These are phyloP conservation scores for Aphanomyces stellatus DNA, from an alignment of 352 stramenopile species.

Conservation along the genomic window DNA sequence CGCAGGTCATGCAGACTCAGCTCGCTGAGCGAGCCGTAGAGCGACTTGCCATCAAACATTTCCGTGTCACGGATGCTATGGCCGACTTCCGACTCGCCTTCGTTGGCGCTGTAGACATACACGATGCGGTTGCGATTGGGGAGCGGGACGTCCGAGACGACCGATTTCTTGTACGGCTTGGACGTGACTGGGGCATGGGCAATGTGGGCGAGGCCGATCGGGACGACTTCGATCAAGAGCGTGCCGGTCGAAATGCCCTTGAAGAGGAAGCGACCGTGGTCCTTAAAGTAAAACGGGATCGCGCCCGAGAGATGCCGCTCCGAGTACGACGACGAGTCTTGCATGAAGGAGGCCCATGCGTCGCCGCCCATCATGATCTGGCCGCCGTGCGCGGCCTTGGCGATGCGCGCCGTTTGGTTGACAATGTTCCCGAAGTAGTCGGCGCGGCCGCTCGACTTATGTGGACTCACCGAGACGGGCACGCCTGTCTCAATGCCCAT, in stretches of 20 bases:
- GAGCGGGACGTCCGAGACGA: slow-evolving; percentile 26
- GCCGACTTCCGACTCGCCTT: slow-evolving; percentile 44
- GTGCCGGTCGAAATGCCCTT: slow-evolving; percentile 82
- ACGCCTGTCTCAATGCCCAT: slow-evolving; percentile 81
- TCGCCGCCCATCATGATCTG: slow-evolving; percentile 78
- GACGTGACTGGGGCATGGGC: slow-evolving; percentile 27
- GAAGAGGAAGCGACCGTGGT: slow-evolving; percentile 75
- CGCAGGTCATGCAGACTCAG: slow-evolving; percentile 9
- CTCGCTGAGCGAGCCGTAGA: slow-evolving; percentile 15
- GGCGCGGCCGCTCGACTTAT: slow-evolving; percentile 80
- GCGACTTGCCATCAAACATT: slow-evolving; percentile 24
- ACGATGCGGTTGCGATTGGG: slow-evolving; percentile 64
- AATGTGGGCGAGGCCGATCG: slow-evolving; percentile 44
- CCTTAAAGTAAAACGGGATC: slow-evolving; percentile 77
- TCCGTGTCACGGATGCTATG: slow-evolving; percentile 82
- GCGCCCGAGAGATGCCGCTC: slow-evolving; percentile 37
- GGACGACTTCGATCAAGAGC: slow-evolving; percentile 68
- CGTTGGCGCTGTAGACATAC: slow-evolving; percentile 38
- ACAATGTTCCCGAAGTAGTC: slow-evolving; percentile 88
- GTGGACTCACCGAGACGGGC: slow-evolving; percentile 73
- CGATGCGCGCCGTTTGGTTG: slow-evolving; percentile 81
- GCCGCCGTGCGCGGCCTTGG: slow-evolving; percentile 67
- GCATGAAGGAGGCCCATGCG: slow-evolving; percentile 58
- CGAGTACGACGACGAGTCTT: slow-evolving; percentile 16
- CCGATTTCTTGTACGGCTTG: slow-evolving; percentile 27